phyloP scores from a whole-genome alignment of 257 asterid species.

The Rubia yunnanensis region DNA sequence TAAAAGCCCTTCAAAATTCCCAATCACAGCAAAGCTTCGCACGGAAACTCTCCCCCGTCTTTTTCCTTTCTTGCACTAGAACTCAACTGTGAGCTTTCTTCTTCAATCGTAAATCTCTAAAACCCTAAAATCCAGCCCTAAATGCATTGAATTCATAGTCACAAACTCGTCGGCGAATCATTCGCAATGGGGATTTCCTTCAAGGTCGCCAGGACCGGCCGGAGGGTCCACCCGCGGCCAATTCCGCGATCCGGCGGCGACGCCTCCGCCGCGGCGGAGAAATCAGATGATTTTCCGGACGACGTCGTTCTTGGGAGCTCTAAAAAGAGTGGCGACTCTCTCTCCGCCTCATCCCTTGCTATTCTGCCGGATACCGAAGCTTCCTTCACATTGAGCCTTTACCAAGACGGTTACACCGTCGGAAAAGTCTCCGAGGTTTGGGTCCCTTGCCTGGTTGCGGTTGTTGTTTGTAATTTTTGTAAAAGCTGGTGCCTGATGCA shows the following conservation, averaged over 20 bases:
- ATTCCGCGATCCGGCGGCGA: slow-evolving; percentile 20
- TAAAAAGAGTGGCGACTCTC: slow-evolving; percentile 12
- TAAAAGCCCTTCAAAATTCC: not conserved
- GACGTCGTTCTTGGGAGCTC: slow-evolving; percentile 16
- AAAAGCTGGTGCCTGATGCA: not conserved
- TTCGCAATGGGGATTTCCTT: slow-evolving; percentile 81
- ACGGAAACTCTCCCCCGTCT: not conserved
- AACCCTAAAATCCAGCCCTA: not conserved
- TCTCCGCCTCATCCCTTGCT: slow-evolving; percentile 17
- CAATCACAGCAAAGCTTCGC: not conserved
- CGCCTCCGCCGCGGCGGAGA: slow-evolving; percentile 7
- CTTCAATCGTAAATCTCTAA: not conserved
- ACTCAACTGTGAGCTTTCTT: not conserved
- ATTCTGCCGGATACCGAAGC: slow-evolving; percentile 53
- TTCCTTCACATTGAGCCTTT: slow-evolving; percentile 72
- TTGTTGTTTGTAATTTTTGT: slow-evolving; percentile 1
- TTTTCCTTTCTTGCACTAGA: not conserved
- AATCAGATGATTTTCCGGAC: slow-evolving; percentile 1
- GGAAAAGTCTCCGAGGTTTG: slow-evolving; percentile 74
- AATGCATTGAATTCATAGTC: not conserved
- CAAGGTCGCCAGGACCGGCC: slow-evolving; percentile 67
- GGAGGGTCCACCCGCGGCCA: slow-evolving; percentile 49
- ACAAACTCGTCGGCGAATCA: not conserved
- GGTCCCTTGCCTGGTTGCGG: not conserved
- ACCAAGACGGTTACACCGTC: slow-evolving; percentile 73